Evolutionary conservation across 352 stramenopile genomes (phyloP).

Genomic region (Aphanomyces invadans): DNA sequence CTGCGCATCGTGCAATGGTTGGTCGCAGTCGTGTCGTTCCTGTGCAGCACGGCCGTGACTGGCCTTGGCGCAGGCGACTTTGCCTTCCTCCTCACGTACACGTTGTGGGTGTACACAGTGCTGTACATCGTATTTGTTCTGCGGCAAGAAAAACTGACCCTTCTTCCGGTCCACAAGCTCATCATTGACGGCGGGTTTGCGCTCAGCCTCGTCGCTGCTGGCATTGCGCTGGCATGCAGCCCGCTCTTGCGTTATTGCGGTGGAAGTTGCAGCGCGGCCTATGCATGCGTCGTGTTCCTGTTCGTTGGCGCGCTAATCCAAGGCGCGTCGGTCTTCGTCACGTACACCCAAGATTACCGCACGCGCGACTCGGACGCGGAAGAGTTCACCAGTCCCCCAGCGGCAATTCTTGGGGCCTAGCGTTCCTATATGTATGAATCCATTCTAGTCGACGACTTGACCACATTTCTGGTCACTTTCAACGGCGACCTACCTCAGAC

Average conservation of each 20-base stretch:
- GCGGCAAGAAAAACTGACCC: background rate
- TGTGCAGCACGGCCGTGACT: slow-evolving; percentile 14
- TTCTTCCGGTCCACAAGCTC: background rate
- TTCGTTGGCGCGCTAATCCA: slow-evolving; percentile 15
- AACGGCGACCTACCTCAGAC: too few species aligned
- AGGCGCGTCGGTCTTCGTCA: slow-evolving; percentile 15
- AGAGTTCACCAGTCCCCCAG: background rate
- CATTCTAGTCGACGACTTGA: too few species aligned
- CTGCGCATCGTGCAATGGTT: slow-evolving; percentile 4
- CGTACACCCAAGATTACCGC: slow-evolving; percentile 15
- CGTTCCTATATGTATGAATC: background rate
- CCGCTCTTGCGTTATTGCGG: background rate
- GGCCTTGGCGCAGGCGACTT: slow-evolving; percentile 14
- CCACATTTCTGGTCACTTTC: too few species aligned
- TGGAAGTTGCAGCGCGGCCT: background rate
- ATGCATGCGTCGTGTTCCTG: slow-evolving; percentile 20
- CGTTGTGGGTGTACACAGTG: background rate
- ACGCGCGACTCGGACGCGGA: background rate
- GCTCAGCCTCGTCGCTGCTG: slow-evolving; percentile 6
- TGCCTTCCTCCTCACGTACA: slow-evolving; percentile 23
- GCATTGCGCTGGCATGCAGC: slow-evolving; percentile 3
- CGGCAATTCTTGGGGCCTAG: background rate
- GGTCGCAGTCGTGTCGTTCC: slow-evolving; percentile 5
- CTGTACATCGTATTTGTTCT: slow-evolving; percentile 22
- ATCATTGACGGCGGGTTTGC: slow-evolving; percentile 2